Evolutionary conservation across 2,329 filamentous ascomycete species (phyloP).

Genomic region (Onygenales sp.): DNA sequence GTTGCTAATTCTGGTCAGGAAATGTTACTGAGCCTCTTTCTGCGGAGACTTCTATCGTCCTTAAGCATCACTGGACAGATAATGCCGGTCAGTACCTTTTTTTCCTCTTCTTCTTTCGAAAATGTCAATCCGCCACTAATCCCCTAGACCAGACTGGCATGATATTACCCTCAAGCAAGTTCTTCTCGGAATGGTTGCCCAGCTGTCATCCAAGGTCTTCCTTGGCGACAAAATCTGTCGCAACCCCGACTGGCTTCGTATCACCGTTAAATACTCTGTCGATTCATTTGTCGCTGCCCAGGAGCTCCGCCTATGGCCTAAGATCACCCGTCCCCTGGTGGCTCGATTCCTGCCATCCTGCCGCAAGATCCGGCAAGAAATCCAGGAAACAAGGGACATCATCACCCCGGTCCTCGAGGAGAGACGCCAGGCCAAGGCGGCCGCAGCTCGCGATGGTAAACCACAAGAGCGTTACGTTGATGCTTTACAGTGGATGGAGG

Average conservation of each 20-base stretch:
- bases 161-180: constrained; percentile 8
- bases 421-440: constrained; percentile 6
- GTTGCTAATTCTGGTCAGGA: constrained; percentile 1
- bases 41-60: constrained; percentile 3
- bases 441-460: constrained; percentile 6
- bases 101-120: neutral
- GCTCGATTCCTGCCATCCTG: constrained; percentile 9
- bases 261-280: constrained; percentile 11
- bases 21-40: constrained; percentile 9
- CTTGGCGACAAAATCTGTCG: constrained; percentile 12
- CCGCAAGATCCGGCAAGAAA: constrained; percentile 5
- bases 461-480: constrained; percentile 10
- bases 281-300: constrained; percentile 10
- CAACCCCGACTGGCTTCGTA: constrained; percentile 11
- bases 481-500: constrained; percentile 19
- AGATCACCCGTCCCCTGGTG: constrained; percentile 5
- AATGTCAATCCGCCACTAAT: neutral
- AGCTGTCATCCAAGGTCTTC: constrained; percentile 11
- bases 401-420: constrained; percentile 12
- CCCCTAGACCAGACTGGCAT: constrained; percentile 11
- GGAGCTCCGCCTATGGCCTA: constrained; percentile 10
- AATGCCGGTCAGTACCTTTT: constrained; percentile 5
- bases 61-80: constrained; percentile 9
- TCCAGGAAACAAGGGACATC: constrained; percentile 9
- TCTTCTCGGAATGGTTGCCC: constrained; percentile 12